Evolutionary conservation across 192 early-diverging fungal species (phyloP).

Genomic region (Phycomyces nitens): DNA sequence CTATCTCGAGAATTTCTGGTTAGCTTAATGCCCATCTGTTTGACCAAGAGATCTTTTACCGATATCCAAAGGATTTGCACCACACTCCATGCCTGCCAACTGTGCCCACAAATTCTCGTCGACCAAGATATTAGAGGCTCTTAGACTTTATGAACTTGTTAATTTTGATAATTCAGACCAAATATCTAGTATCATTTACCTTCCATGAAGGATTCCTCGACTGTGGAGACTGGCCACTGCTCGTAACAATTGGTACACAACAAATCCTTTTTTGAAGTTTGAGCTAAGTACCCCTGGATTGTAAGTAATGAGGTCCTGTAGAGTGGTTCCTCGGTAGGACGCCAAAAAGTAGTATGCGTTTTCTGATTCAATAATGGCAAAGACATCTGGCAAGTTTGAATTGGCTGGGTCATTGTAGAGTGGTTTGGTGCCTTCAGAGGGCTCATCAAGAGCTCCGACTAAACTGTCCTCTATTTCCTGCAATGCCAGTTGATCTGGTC

Average conservation of each 20-base stretch:
- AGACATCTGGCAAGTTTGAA: slow-evolving; percentile 42
- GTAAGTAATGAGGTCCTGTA: slow-evolving; percentile 56
- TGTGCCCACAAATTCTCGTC: slow-evolving; percentile 61
- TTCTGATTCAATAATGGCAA: slow-evolving; percentile 51
- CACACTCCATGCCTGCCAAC: slow-evolving; percentile 51
- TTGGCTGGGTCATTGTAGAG: slow-evolving; percentile 11
- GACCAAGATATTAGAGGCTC: slow-evolving; percentile 50
- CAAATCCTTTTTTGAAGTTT: slow-evolving; percentile 57
- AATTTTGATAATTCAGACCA: too few species aligned
- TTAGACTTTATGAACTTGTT: too few species aligned
- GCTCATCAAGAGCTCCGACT: background rate
- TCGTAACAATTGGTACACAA: slow-evolving; percentile 56
- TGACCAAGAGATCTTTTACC: background rate
- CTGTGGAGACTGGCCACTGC: slow-evolving; percentile 47
- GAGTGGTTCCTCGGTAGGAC: slow-evolving; percentile 46
- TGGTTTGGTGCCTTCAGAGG: background rate
- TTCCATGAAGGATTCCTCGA: slow-evolving; percentile 57
- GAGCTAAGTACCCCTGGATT: slow-evolving; percentile 55
- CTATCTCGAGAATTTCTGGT: background rate
- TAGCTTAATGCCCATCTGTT: background rate
- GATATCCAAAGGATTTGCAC: slow-evolving; percentile 5
- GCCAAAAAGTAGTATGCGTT: slow-evolving; percentile 51
- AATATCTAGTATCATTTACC: slow-evolving; percentile 30
- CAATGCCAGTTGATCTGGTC: background rate
- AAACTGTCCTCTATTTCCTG: slow-evolving; percentile 14